A percentile compares a stretch with the other conserved stretches of the same genome.
Conservation (phyloP, 192 early-diverging fungal species). For the Coemansia sp. region DNA sequence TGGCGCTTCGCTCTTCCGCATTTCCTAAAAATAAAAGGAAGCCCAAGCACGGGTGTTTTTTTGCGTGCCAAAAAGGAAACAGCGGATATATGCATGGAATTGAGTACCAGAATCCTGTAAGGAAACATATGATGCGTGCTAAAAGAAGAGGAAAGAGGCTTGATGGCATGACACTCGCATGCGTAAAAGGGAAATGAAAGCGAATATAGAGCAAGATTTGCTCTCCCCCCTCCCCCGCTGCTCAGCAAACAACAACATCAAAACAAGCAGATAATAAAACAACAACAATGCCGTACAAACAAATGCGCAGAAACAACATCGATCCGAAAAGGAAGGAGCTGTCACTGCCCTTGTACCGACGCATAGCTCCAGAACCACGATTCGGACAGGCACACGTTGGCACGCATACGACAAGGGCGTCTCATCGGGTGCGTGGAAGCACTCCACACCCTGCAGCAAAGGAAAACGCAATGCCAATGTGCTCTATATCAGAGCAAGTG, state of each 20-base stretch:
- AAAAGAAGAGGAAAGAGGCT: background rate
- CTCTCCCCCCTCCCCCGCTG: background rate
- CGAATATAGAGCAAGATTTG: background rate
- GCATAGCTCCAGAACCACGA: background rate
- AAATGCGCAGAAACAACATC: background rate
- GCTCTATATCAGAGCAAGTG: background rate
- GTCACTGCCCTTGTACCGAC: background rate
- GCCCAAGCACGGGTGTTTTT: background rate
- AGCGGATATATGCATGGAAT: background rate
- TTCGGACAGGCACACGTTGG: too few species aligned
- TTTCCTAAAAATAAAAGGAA: constrained; percentile 59
- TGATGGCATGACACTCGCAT: background rate
- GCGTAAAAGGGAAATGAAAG: background rate
- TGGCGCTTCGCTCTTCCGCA: constrained; percentile 94
- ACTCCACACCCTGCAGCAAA: background rate
- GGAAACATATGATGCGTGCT: background rate
- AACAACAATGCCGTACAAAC: constrained; percentile 6
- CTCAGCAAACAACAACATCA: background rate
- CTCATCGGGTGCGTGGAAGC: background rate
- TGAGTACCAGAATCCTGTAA: constrained; percentile 6
- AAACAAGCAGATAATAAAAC: constrained; percentile 1
- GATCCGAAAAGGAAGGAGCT: constrained; percentile 11
- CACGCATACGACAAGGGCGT: background rate
- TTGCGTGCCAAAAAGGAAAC: background rate
- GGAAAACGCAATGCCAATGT: background rate